phyloP scores from a whole-genome alignment of 1,139 yeast species.

The Candida tropicalis region DNA sequence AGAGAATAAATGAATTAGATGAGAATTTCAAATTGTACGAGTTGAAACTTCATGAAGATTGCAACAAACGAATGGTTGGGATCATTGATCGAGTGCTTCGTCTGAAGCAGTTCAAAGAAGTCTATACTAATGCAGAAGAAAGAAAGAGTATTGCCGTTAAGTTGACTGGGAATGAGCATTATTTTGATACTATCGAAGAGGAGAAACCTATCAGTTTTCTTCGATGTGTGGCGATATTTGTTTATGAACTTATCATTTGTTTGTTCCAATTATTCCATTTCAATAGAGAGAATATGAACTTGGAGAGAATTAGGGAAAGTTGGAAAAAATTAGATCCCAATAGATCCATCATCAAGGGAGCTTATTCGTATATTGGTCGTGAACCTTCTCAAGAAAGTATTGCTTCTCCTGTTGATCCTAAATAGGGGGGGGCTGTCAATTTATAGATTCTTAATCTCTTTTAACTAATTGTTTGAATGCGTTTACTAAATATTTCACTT shows the following conservation, averaged over 20 bases:
- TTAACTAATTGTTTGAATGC: constrained; percentile 21
- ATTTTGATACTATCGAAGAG: constrained; percentile 8
- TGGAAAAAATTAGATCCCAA: constrained; percentile 53
- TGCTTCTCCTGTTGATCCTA: constrained; percentile 9
- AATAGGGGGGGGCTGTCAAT: neutral
- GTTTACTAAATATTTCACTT: constrained; percentile 25
- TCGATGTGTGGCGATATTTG: constrained; percentile 28
- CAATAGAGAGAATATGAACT: constrained; percentile 45
- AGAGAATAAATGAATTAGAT: constrained; percentile 80
- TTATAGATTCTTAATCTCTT: constrained; percentile 1
- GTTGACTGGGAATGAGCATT: constrained; percentile 24
- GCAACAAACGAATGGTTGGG: constrained; percentile 26
- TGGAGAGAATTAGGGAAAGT: constrained; percentile 44
- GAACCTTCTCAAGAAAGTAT: constrained; percentile 22
- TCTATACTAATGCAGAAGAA: constrained; percentile 33
- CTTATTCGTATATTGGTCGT: constrained; percentile 40
- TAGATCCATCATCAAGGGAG: constrained; percentile 38
- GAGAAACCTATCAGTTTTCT: constrained; percentile 20
- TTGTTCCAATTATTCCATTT: constrained; percentile 37
- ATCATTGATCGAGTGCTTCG: constrained; percentile 41
- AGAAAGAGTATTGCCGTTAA: constrained; percentile 29
- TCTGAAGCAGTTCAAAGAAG: constrained; percentile 37
- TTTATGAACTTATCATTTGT: constrained; percentile 34
- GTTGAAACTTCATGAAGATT: constrained; percentile 36
- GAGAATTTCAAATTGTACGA: constrained; percentile 58